phyloP scores from a whole-genome alignment of 2,329 filamentous ascomycete genomes.

The Neopestalotiopsis clavispora region DNA sequence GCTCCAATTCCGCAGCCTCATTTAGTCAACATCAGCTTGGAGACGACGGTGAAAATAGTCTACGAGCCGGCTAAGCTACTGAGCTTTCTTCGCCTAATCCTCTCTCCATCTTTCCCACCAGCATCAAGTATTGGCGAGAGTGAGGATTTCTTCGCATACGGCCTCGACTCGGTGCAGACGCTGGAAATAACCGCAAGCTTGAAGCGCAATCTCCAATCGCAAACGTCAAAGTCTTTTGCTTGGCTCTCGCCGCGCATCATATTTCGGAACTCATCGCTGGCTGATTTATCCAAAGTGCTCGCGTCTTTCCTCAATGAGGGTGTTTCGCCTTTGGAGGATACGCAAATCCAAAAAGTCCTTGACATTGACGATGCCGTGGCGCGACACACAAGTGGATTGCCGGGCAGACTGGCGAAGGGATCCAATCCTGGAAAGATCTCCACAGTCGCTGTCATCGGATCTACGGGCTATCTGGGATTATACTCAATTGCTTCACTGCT shows the following conservation, averaged over 20 bases:
- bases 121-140: conserved; percentile 13
- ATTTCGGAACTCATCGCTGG: conserved; percentile 2
- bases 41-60: background rate
- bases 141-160: conserved; percentile 22
- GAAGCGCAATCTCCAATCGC: conserved; percentile 15
- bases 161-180: conserved; percentile 22
- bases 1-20: background rate
- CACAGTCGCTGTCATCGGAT: conserved; percentile 11
- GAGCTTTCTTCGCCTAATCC: conserved; percentile 3
- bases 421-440: background rate
- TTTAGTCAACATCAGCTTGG: background rate
- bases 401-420: background rate
- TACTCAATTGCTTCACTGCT: background rate
- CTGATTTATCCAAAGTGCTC: background rate
- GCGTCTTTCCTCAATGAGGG: background rate
- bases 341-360: background rate
- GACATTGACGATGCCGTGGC: background rate
- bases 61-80: conserved; percentile 2
- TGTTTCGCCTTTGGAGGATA: background rate
- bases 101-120: background rate
- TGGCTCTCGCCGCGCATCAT: conserved; percentile 8
- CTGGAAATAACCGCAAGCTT: conserved; percentile 18
- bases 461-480: conserved; percentile 6
- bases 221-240: conserved; percentile 4
- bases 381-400: background rate